phyloP scores from a whole-genome alignment of 768 basidiomycete species.

The Lentinula aciculospora region DNA sequence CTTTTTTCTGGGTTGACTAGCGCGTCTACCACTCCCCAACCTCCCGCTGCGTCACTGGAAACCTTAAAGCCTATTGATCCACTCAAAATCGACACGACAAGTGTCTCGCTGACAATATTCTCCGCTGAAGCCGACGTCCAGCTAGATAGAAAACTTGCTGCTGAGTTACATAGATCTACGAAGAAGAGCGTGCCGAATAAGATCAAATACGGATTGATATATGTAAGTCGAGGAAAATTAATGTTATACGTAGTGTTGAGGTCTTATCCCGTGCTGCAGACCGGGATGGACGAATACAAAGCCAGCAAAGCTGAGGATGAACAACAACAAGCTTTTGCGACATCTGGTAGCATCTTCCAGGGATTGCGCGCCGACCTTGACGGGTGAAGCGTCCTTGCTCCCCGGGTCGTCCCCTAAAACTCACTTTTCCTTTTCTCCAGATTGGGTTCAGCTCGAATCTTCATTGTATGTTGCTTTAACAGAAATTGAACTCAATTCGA shows the following conservation, averaged over 20 bases:
- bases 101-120: constrained; percentile 59
- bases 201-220: constrained; percentile 80
- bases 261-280: constrained; percentile 34
- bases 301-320: constrained; percentile 65
- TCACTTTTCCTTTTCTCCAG: constrained; percentile 27
- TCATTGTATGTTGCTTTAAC: constrained; percentile 55
- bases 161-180: constrained; percentile 82
- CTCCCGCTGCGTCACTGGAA: constrained; percentile 27
- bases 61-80: constrained; percentile 30
- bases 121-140: constrained; percentile 61
- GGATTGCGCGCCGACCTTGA: constrained; percentile 84
- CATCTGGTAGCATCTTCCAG: constrained; percentile 74
- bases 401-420: neutral
- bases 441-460: constrained; percentile 67
- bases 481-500: neutral
- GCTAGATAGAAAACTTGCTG: constrained; percentile 57
- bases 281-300: constrained; percentile 78
- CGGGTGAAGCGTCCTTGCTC: constrained; percentile 39
- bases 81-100: constrained; percentile 39
- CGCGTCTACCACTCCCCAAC: constrained; percentile 30
- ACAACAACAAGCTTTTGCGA: constrained; percentile 45
- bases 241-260: neutral
- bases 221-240: constrained; percentile 39
- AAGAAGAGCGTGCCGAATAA: constrained; percentile 87
- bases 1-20: constrained; percentile 31